A percentile compares a stretch with the other conserved stretches of the same genome.
phyloP scores from a whole-genome alignment of 2,329 filamentous ascomycete genomes.

The Colletotrichum musicola region DNA sequence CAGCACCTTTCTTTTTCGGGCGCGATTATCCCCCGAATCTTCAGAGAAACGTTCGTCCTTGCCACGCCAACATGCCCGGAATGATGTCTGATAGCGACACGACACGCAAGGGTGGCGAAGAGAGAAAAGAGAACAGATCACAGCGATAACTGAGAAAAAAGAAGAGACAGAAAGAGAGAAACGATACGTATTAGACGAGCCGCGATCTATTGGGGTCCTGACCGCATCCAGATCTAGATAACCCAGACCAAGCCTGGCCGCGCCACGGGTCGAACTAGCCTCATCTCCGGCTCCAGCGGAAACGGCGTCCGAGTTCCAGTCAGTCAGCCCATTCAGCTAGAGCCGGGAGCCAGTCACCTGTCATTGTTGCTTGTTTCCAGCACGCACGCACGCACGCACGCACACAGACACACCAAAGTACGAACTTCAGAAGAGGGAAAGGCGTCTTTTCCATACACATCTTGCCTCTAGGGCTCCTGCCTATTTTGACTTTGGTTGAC shows the following conservation, averaged over 20 bases:
- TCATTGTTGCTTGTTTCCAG: not conserved
- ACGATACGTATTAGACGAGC: not conserved
- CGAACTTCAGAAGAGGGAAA: not conserved
- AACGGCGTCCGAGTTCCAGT: conserved; percentile 15
- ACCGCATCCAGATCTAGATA: conserved; percentile 9
- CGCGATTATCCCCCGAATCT: not conserved
- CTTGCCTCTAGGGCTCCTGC: not conserved
- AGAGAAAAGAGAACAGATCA: not conserved
- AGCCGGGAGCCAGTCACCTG: conserved; percentile 11
- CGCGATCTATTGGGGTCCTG: conserved; percentile 1
- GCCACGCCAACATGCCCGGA: not conserved
- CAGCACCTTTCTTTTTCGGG: not conserved
- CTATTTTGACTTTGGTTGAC: not conserved
- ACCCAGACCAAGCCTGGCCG: not conserved
- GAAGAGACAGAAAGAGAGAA: not conserved
- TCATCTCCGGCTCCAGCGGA: conserved; percentile 20
- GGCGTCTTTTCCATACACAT: not conserved
- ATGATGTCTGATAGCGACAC: not conserved
- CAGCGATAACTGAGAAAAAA: not conserved
- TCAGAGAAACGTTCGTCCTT: not conserved
- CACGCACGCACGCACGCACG: too few relatives aligned
- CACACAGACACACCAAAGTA: not conserved
- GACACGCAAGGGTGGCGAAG: not conserved
- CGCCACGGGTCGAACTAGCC: not conserved
- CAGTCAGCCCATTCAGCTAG: not conserved